Conservation (phyloP, 305 asterid species). For the Fraxinus angustifolia region DNA sequence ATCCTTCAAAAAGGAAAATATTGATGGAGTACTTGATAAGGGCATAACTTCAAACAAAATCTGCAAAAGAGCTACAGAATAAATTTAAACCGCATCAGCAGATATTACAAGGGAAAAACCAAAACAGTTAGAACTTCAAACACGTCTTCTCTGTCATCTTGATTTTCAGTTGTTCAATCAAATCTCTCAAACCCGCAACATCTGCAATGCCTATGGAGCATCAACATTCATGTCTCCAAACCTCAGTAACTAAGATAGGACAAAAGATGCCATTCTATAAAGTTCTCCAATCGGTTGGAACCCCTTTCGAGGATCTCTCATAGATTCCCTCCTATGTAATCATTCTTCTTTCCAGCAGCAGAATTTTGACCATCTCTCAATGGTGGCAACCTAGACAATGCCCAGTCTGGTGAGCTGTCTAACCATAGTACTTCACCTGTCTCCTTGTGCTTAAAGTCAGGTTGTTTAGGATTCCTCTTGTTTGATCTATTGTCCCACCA, state of each 20-base stretch:
- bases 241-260: conserved; percentile 3
- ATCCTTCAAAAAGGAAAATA: neutral
- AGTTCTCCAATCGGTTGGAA: conserved; percentile 7
- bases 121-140: neutral
- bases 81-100: neutral
- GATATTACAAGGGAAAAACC: neutral
- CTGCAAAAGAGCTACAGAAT: neutral
- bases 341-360: conserved; percentile 11
- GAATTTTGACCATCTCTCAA: conserved; percentile 21
- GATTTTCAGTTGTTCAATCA: neutral
- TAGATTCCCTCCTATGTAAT: neutral
- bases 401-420: conserved; percentile 47
- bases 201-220: neutral
- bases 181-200: neutral
- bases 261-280: neutral
- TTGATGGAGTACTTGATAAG: neutral
- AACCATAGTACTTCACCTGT: conserved; percentile 63
- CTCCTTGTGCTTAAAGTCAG: conserved; percentile 79
- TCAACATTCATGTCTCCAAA: neutral
- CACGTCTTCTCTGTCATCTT: neutral
- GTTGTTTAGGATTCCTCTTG: conserved; percentile 53
- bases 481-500: conserved; percentile 53
- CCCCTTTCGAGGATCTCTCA: neutral
- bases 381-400: conserved; percentile 49
- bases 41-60: conserved; percentile 7